Percentiles rank a stretch among this genome's conserved stretches.
phyloP scores from a whole-genome alignment of 2,329 filamentous ascomycete species.

The Cercospora canescens region DNA sequence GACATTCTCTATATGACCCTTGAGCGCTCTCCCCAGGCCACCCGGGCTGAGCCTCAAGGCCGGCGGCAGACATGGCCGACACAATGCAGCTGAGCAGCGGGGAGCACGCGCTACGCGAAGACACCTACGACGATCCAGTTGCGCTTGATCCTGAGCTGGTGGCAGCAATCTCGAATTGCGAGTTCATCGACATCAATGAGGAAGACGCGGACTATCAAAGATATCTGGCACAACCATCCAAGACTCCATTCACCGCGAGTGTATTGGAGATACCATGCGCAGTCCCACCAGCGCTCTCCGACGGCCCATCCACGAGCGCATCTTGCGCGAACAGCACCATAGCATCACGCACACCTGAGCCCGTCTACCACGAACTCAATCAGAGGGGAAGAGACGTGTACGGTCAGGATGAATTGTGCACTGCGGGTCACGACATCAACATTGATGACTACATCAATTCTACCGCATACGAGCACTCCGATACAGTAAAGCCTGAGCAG shows the following conservation, averaged over 20 bases:
- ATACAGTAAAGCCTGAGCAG: neutral
- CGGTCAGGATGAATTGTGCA: neutral
- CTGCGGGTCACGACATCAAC: neutral
- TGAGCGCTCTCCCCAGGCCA: neutral
- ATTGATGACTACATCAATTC: neutral
- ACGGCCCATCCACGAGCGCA: neutral
- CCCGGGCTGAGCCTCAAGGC: constrained; percentile 10
- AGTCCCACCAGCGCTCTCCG: neutral
- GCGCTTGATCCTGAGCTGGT: neutral
- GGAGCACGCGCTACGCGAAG: neutral
- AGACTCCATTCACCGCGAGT: neutral
- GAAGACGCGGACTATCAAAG: neutral
- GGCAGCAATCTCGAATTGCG: neutral
- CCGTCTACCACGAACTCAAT: neutral
- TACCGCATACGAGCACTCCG: neutral
- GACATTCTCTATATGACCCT: neutral
- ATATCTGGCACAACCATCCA: neutral
- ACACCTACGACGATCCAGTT: neutral
- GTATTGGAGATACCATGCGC: neutral
- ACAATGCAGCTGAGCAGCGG: neutral
- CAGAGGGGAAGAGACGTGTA: neutral
- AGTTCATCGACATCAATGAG: neutral
- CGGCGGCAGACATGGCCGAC: constrained; percentile 7
- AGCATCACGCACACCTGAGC: neutral
- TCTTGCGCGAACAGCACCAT: neutral